Conservation (phyloP, 2,329 filamentous ascomycete species). For the Ceratocystis alfenasii region DNA sequence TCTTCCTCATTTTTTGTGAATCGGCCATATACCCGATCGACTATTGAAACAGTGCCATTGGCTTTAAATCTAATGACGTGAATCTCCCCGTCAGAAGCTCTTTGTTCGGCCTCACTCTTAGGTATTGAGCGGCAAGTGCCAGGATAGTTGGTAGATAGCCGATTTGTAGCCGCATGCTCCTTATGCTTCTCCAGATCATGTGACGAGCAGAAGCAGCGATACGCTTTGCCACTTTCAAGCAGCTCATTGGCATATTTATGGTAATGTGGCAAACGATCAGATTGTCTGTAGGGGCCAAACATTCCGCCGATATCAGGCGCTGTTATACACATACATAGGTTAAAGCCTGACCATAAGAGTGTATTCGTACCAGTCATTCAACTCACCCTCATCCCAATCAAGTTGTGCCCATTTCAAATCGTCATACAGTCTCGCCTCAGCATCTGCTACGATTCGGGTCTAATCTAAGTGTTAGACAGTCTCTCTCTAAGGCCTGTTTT, state of each 20-base stretch:
- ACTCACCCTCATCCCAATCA: conserved; percentile 76
- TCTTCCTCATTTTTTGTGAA: conserved; percentile 44
- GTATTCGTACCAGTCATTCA: conserved; percentile 3
- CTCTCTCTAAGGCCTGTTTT: conserved; percentile 17
- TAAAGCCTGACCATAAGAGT: background rate
- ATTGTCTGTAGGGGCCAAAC: conserved; percentile 64
- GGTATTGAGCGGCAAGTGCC: conserved; percentile 60
- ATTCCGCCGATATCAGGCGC: conserved; percentile 70
- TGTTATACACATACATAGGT: conserved; percentile 27
- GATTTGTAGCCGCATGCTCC: conserved; percentile 44
- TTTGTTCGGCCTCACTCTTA: conserved; percentile 54
- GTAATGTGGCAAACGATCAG: conserved; percentile 66
- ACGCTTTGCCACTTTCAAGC: conserved; percentile 60
- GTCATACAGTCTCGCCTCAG: conserved; percentile 62
- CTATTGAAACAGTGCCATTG: conserved; percentile 27
- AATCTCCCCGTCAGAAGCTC: conserved; percentile 54
- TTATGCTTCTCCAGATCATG: conserved; percentile 58
- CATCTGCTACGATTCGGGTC: conserved; percentile 70
- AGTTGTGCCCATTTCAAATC: conserved; percentile 84
- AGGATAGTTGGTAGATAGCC: conserved; percentile 37
- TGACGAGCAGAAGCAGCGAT: conserved; percentile 81
- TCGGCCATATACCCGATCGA: conserved; percentile 67
- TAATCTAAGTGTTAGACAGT: conserved; percentile 29
- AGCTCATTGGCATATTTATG: conserved; percentile 56
- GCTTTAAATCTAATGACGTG: conserved; percentile 70